Percentiles rank a stretch among this genome's conserved stretches.
These are phyloP conservation scores for Cryomyces minteri DNA, from an alignment of 495 filamentous ascomycete genomes.

Conservation along the genomic window DNA sequence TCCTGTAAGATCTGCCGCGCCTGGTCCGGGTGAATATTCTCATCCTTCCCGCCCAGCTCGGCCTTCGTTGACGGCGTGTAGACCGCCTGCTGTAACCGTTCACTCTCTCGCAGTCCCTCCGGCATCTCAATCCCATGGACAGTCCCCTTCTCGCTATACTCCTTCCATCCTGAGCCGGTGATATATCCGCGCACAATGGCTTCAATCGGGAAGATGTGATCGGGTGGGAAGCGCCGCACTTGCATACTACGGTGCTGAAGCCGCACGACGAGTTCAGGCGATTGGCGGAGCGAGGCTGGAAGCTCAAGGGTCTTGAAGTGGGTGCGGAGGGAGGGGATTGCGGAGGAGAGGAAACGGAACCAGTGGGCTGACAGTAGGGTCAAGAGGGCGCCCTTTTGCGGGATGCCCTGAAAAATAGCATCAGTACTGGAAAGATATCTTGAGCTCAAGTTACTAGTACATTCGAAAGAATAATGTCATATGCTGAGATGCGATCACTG, in stretches of 20 bases:
- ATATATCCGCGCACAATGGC: slow-evolving; percentile 87
- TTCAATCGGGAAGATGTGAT: slow-evolving; percentile 62
- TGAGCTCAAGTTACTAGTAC: slow-evolving; percentile 19
- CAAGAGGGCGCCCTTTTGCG: slow-evolving; percentile 67
- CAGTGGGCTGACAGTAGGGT: slow-evolving; percentile 71
- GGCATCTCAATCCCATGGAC: slow-evolving; percentile 60
- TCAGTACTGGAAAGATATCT: not conserved
- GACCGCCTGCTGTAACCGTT: slow-evolving; percentile 48
- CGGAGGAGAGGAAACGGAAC: slow-evolving; percentile 53
- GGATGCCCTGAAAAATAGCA: slow-evolving; percentile 40
- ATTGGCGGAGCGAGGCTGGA: slow-evolving; percentile 28
- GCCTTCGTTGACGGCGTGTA: slow-evolving; percentile 92
- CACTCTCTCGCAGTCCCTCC: slow-evolving; percentile 49
- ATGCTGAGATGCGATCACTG: slow-evolving; percentile 84
- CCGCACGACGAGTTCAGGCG: slow-evolving; percentile 23
- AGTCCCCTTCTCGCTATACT: slow-evolving; percentile 56
- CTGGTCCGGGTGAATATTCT: slow-evolving; percentile 69
- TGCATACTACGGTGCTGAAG: slow-evolving; percentile 63
- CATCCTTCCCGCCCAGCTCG: slow-evolving; percentile 63
- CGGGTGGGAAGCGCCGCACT: slow-evolving; percentile 45
- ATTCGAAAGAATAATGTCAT: slow-evolving; percentile 83
- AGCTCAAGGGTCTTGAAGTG: slow-evolving; percentile 60
- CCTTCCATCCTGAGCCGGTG: slow-evolving; percentile 80
- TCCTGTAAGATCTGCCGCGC: not conserved
- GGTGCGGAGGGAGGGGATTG: slow-evolving; percentile 48